A percentile compares a stretch with the other conserved stretches of the same genome.
phyloP scores from a whole-genome alignment of 2,329 filamentous ascomycete species.

The Exophiala mesophila region DNA sequence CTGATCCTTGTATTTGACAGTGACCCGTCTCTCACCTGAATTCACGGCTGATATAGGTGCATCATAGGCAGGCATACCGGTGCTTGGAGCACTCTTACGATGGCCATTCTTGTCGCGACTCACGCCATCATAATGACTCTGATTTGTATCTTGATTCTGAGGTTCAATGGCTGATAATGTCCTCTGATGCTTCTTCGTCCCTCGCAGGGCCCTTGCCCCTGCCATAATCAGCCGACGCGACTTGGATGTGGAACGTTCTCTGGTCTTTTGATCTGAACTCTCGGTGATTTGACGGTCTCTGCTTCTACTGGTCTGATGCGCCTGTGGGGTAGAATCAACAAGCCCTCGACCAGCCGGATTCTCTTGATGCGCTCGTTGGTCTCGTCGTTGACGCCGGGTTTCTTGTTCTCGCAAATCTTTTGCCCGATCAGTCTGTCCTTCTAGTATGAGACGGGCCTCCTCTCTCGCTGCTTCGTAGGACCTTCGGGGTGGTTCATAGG shows the following conservation, averaged over 20 bases:
- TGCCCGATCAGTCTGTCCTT: conserved; percentile 24
- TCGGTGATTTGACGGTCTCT: neutral
- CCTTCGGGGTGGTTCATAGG: no score
- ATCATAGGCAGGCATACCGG: conserved; percentile 46
- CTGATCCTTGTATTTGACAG: conserved; percentile 66
- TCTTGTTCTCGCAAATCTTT: conserved; percentile 17
- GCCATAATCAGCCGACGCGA: conserved; percentile 15
- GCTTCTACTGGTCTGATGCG: neutral
- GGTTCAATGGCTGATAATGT: conserved; percentile 8
- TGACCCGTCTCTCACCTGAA: conserved; percentile 68
- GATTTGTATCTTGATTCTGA: neutral
- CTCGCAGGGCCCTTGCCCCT: conserved; percentile 1
- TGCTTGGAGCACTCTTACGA: conserved; percentile 3
- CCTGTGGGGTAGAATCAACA: neutral
- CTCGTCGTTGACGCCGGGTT: conserved; percentile 9
- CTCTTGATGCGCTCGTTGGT: conserved; percentile 10
- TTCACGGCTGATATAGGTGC: conserved; percentile 78
- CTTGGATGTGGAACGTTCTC: conserved; percentile 7
- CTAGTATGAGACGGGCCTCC: conserved; percentile 26
- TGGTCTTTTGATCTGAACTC: neutral
- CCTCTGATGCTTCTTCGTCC: conserved; percentile 3
- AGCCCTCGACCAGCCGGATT: conserved; percentile 4
- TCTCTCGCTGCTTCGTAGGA: conserved; percentile 23
- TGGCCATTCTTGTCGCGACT: neutral
- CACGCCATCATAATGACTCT: neutral